Evolutionary conservation across 805 yeast genomes (phyloP).

Genomic region (Saccharomycopsis oosterbeekiorum): DNA sequence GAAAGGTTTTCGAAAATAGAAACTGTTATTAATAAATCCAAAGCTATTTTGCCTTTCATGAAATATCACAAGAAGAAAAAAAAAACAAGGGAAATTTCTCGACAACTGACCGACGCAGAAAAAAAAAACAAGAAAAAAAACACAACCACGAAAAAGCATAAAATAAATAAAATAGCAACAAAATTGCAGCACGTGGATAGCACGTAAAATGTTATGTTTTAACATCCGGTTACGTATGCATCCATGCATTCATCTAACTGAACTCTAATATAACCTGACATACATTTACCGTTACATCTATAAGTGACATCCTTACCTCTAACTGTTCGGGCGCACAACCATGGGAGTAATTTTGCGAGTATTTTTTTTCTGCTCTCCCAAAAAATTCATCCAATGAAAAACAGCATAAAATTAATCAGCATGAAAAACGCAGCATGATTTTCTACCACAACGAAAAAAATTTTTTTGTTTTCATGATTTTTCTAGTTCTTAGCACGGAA

Average conservation of each 20-base stretch:
- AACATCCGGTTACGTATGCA: not conserved
- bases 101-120: not conserved
- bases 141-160: not conserved
- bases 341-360: too few relatives aligned
- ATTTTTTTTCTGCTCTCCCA: not conserved
- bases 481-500: not conserved
- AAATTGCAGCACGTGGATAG: too few relatives aligned
- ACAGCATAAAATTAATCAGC: not conserved
- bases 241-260: not conserved
- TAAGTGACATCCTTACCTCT: not conserved
- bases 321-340: too few relatives aligned
- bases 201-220: too few relatives aligned
- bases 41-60: not conserved
- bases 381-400: constrained; percentile 2
- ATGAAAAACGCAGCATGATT: not conserved
- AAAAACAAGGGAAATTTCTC: not conserved
- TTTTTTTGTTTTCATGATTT: not conserved
- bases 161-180: too few relatives aligned
- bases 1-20: too few relatives aligned
- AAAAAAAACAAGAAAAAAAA: not conserved
- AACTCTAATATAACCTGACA: not conserved
- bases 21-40: too few relatives aligned
- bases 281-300: not conserved
- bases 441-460: not conserved
- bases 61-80: not conserved